Evolutionary conservation across 345 rosid species (phyloP), one percentile per base, ranked within the genome.

Genomic region (Erysimum cheiranthoides): DNA sequence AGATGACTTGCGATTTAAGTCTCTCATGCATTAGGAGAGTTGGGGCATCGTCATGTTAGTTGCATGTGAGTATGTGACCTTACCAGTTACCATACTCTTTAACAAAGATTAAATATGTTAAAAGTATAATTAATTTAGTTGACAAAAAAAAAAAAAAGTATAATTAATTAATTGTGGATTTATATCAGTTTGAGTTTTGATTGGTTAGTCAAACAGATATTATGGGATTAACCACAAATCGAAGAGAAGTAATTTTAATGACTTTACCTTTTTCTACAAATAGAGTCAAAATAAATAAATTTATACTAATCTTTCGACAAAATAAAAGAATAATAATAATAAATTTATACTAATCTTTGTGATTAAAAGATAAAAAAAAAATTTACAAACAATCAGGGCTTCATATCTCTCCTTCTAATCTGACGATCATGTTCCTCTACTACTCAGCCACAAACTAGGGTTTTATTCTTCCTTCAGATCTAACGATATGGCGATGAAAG

Each of bases 381-480:
- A 6, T 38, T 2, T n/a, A 17, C 6, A 16, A 46, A n/a, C 25
- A 46, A 6, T 0, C 13, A 50, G 17, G 8, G 9, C 1, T 53
- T 27, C 35, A 53, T 3, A 52, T 53, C 4, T 53, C 10, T 28
- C 34, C 14, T 25, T 10, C 3, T 43, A 43, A 43, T 43, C 49
- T 12, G 1, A 42, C 12, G 47, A 13, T 14, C 16, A n/a, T 52
- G n/a, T 18, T 18, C 38, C 38, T 54, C 38, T 6, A 13, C 18
- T 1, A 4, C 13, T 28, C 8, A 30, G 18, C 10, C 36, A 13
- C 30, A 30, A 54, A 14, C 0, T 30, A 30, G 60, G 38, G 17
- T 54, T 54, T 54, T 54, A 30, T 51, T 25, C 46, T 3, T 43
- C 65, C 34, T 31, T 70, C 27, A 70, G 74, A 45, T 18, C 57